Conservation (phyloP, 2,329 filamentous ascomycete species). For the Xylaria polymorpha region DNA sequence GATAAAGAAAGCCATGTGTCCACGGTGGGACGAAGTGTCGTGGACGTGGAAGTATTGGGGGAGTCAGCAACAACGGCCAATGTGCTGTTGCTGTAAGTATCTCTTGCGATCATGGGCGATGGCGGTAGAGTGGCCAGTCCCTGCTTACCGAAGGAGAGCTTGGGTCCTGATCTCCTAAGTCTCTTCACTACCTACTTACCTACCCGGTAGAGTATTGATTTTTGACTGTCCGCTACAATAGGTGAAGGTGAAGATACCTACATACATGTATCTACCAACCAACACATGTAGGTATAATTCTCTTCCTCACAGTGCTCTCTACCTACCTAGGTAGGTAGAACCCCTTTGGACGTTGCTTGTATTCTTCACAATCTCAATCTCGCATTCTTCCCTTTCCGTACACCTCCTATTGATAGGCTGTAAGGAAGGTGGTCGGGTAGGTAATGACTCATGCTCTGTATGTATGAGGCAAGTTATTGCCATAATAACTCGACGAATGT, state of each 20-base stretch:
- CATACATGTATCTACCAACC: neutral
- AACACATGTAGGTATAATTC: neutral
- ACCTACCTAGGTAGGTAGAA: too few relatives aligned
- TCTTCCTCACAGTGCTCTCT: neutral
- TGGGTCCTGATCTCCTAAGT: neutral
- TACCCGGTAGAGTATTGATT: too few relatives aligned
- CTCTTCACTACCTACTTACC: neutral
- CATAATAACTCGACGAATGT: neutral
- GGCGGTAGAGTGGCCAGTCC: neutral
- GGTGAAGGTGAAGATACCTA: too few relatives aligned
- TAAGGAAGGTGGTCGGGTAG: neutral
- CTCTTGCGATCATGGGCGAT: neutral
- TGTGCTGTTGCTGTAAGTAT: neutral
- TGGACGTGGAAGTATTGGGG: constrained; percentile 16
- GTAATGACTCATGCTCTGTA: neutral
- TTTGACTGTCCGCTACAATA: too few relatives aligned
- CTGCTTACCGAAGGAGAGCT: neutral
- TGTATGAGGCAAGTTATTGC: neutral
- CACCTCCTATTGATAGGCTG: neutral
- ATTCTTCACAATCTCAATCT: neutral
- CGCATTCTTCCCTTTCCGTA: neutral
- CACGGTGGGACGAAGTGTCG: constrained; percentile 45
- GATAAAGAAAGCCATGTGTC: constrained; percentile 49
- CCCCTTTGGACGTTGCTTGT: constrained; percentile 5
- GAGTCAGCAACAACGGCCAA: constrained; percentile 3